Evolutionary conservation across 2,329 filamentous ascomycete genomes (phyloP).

Genomic region (Aspergillus persii): DNA sequence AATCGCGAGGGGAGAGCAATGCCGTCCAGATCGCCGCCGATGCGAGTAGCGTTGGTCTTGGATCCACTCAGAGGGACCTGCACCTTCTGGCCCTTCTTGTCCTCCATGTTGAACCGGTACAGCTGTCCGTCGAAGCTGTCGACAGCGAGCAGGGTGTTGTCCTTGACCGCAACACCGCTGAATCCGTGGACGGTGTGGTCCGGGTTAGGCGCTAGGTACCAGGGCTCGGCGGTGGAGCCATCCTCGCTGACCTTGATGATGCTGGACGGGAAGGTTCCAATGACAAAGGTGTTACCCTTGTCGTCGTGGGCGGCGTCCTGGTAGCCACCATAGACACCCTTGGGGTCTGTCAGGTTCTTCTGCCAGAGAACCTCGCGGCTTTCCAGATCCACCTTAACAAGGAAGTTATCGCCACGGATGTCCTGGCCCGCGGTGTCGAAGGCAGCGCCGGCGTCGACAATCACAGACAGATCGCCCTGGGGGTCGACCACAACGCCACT

Average conservation of each 20-base stretch:
- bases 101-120: not conserved
- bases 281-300: not conserved
- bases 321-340: not conserved
- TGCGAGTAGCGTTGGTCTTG: not conserved
- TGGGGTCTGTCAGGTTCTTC: not conserved
- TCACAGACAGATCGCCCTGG: not conserved
- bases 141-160: not conserved
- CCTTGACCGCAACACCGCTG: not conserved
- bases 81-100: not conserved
- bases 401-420: not conserved
- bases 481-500: slow-evolving; percentile 1
- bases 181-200: not conserved
- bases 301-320: not conserved
- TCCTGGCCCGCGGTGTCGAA: not conserved
- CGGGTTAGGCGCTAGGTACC: not conserved
- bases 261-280: not conserved
- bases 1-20: not conserved
- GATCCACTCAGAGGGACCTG: not conserved
- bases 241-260: not conserved
- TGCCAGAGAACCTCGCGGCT: not conserved
- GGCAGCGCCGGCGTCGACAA: slow-evolving; percentile 1
- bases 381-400: not conserved
- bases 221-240: not conserved
- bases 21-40: not conserved
- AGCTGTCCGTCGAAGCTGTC: not conserved